Base-by-base conservation (phyloP, 331 rosid genomes). In the Quercus phellos region DNA sequence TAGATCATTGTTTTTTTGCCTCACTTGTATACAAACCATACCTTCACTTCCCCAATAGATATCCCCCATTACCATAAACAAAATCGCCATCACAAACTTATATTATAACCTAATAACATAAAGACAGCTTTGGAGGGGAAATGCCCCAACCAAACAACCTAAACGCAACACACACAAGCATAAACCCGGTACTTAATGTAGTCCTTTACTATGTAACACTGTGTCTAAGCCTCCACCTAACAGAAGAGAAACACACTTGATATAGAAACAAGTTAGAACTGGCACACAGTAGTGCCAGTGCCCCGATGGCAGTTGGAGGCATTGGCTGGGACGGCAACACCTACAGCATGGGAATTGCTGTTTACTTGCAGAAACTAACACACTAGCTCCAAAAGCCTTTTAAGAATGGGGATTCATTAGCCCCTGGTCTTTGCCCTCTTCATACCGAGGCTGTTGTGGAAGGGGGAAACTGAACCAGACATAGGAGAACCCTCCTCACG, bases 401-500 rank as follows among this genome's bases (percentile, higher is more conserved):
- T 24, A 73, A 55, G 7, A 26, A 58, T 55, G 76, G 61, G 56
- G 60, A 51, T 69, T 77, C 26, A 51, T 79, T 75, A 86, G 77
- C 87, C 87, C 90, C 90, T 79, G 77, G 92, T 88, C 74, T 88
- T 88, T 54, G 92, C 99, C 87, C 99, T 91, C 91, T 95, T 95
- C 97, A 93, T 91, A 73, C 99, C 99, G 3, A 95, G 98, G 88
- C 92, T 93, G 90, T 93, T 95, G 85, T 87, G 85, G 89, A 93
- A 93, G 34, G 99, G 99, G 35, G 99, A 95, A 70, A 90, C 85
- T 1, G 96, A 95, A 67, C 99, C 95, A 0, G 99, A 89, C 99
- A 95, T 93, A 1, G 98, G 97, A 67, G 99, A 95, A 66, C 93
- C 96, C 86, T 92, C 99, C 53, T 93, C 98, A 0, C 99, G 96